Base-by-base conservation (phyloP, 2,329 filamentous ascomycete species). In the Zasmidium citrigriseum region DNA sequence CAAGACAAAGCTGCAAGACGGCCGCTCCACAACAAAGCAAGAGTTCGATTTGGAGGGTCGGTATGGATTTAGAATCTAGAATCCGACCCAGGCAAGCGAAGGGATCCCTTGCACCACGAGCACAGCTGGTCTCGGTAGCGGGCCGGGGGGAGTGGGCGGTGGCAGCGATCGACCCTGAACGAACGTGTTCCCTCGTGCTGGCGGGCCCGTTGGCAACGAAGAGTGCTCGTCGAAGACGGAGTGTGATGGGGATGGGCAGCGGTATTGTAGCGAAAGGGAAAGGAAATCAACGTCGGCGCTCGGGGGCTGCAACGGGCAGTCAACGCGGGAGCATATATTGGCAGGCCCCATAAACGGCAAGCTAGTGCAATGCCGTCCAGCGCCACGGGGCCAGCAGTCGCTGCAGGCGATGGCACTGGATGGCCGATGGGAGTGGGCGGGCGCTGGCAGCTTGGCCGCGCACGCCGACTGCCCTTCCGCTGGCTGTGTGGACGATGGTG, bases 241-340 rank as follows among this genome's bases (percentile, higher is more conserved):
- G 51, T 34, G 45, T 61, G 49, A 64, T 62, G 61, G 64, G 23
- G 63, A 64, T 64, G 46, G 54, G 54, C 63, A 48, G 57, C 58
- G 55, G 48, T 29, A 24, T 22, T 38, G 54, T 52, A 45, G 29
- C 14, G n/a, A 45, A 18, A 9, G 34, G 34, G 34, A 9, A 41
- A n/a, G 18, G 34, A 41, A 41, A n/a, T 11, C 34, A 41, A n/a
- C 34, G 50, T 44, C 20, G 50, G 38, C 20, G 34, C n/a, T 18
- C 34, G 21, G 52, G 34, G 4, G 34, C 16, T n/a, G 34, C 34
- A 41, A 23, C 48, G 56, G 54, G 56, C 54, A 44, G 34, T 12
- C 55, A 45, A 52, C 44, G 48, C 47, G 47, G 48, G 49, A 41
- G 23, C 23, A 21, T 53, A 53, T 51, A 57, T 48, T 45, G 22